Conservation (phyloP, 202 grass and related monocot species). For the Setaria italica region DNA sequence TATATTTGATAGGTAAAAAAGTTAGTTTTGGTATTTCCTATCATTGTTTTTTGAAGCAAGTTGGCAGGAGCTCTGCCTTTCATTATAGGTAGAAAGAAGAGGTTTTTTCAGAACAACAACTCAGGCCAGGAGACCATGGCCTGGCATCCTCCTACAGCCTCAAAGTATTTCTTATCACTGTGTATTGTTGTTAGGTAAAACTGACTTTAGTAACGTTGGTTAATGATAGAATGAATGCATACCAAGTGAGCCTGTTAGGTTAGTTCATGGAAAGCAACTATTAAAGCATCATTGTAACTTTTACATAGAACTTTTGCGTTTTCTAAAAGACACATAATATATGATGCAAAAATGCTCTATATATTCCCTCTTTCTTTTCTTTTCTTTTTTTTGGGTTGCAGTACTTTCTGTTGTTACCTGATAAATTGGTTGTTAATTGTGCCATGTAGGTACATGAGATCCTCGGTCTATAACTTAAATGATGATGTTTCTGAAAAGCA, state of each 20-base stretch:
- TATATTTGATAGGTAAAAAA: conserved; percentile 76
- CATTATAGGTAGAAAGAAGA: too few relatives aligned
- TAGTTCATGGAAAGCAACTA: neutral
- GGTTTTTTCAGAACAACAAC: too few relatives aligned
- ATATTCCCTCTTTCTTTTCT: neutral
- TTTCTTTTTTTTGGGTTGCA: neutral
- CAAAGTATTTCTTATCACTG: conserved; percentile 18
- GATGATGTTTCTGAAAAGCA: conserved; percentile 72
- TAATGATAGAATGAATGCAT: conserved; percentile 4
- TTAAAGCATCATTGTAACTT: conserved; percentile 8
- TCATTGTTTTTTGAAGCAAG: neutral
- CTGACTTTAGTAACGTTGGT: neutral
- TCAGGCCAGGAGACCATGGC: too few relatives aligned
- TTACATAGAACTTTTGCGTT: neutral
- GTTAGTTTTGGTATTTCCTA: conserved; percentile 17
- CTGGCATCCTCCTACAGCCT: too few relatives aligned
- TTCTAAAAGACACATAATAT: neutral
- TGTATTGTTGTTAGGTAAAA: neutral
- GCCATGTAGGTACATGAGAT: conserved; percentile 66
- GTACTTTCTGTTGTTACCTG: conserved; percentile 32
- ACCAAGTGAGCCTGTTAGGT: neutral
- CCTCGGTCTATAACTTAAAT: conserved; percentile 77
- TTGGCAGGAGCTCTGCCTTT: too few relatives aligned
- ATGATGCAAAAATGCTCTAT: neutral
- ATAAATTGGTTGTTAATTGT: conserved; percentile 33